Evolutionary conservation across 345 rosid species (phyloP).

Genomic region (Bruguiera sexangula): DNA sequence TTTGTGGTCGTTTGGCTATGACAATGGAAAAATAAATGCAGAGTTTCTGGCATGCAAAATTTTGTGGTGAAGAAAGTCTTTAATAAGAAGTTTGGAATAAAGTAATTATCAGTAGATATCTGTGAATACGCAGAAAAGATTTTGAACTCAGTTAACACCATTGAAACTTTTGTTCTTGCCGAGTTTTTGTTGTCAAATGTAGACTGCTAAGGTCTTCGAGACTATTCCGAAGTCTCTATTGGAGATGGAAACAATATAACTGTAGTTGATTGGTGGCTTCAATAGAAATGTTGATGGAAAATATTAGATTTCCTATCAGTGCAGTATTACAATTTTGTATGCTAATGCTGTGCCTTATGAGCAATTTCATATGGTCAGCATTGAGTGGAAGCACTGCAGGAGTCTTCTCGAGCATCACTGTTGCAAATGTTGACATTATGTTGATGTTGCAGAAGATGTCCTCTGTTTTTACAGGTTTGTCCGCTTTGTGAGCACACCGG

Average conservation of each 20-base stretch:
- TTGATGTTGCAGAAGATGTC: constrained; percentile 5
- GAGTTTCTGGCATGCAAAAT: background rate
- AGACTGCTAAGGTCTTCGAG: background rate
- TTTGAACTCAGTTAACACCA: background rate
- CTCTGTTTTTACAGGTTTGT: constrained; percentile 66
- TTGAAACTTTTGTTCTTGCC: background rate
- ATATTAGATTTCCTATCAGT: too few species aligned
- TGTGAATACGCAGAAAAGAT: too few species aligned
- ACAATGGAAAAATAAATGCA: too few species aligned
- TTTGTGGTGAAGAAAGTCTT: background rate
- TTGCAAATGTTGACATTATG: background rate
- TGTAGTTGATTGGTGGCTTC: background rate
- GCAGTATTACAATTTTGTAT: too few species aligned
- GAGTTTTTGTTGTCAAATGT: background rate
- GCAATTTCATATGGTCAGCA: too few species aligned
- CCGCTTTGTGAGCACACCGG: constrained; percentile 96
- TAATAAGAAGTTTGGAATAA: background rate
- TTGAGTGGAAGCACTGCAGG: too few species aligned
- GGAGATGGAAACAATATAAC: background rate
- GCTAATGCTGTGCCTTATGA: too few species aligned
- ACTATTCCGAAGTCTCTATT: background rate
- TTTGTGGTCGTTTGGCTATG: too few species aligned
- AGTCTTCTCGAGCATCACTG: background rate
- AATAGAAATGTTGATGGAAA: too few species aligned
- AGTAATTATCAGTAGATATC: background rate